These are phyloP conservation scores for Tripterygium wilfordii DNA, from an alignment of 177 flowering plant genomes.

Conservation along the genomic window DNA sequence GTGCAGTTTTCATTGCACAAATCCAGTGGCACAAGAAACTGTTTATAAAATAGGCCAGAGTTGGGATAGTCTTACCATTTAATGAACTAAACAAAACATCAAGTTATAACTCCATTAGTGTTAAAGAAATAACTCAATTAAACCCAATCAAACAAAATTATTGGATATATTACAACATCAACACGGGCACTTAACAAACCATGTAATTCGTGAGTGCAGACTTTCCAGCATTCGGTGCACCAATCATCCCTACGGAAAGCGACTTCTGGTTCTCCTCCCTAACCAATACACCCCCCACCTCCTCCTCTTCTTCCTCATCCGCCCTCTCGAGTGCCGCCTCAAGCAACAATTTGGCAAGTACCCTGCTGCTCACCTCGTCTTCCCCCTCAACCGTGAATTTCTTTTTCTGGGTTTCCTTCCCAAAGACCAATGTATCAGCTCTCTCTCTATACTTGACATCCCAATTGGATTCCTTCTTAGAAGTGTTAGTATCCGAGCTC, in stretches of 20 bases:
- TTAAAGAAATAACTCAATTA: not conserved
- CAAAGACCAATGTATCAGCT: slow-evolving; percentile 43
- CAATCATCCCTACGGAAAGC: slow-evolving; percentile 85
- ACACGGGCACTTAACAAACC: slow-evolving; percentile 45
- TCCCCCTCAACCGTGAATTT: slow-evolving; percentile 17
- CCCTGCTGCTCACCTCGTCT: slow-evolving; percentile 19
- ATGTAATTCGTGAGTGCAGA: slow-evolving; percentile 86
- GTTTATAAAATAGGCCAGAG: too few species aligned
- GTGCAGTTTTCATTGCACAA: too few species aligned
- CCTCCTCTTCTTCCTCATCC: slow-evolving; percentile 46
- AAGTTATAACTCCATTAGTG: too few species aligned
- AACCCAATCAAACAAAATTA: not conserved
- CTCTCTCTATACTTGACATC: slow-evolving; percentile 48
- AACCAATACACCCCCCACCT: slow-evolving; percentile 38
- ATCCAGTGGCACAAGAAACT: too few species aligned
- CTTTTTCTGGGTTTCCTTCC: slow-evolving; percentile 16
- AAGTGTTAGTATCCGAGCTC: not conserved
- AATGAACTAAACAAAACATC: too few species aligned
- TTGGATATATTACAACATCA: not conserved
- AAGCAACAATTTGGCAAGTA: slow-evolving; percentile 60
- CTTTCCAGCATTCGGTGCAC: slow-evolving; percentile 97
- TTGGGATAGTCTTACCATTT: too few species aligned
- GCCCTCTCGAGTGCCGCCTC: slow-evolving; percentile 47
- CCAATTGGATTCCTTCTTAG: slow-evolving; percentile 41
- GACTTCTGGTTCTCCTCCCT: slow-evolving; percentile 89